Base-by-base conservation (phyloP, 2,329 filamentous ascomycete genomes). In the Boeremia lycopersici region DNA sequence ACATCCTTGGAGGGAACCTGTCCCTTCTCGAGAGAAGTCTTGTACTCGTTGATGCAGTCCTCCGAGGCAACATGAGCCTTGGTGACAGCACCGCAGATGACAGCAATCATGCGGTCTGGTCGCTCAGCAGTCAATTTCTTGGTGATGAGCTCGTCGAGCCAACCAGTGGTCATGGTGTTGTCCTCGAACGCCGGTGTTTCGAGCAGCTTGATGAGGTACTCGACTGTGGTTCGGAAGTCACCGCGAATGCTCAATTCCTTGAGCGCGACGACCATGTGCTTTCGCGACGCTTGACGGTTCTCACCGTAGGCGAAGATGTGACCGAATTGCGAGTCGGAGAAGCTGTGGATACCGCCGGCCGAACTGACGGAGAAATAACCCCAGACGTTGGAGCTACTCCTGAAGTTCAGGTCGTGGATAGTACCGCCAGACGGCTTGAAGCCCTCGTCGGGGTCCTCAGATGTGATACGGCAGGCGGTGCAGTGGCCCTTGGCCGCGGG, bases 341-440 rank as follows among this genome's bases (percentile, higher is more conserved):
- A 99, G 78, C 91, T 97, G 86, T 99, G 95, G 64, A 99, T 99
- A 78, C 93, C 93, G 80, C 93, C 93, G 51, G 92, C 89, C 9
- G 93, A 95, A 81, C 93, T 91, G 76, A 99, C 95, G 48, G 95
- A 99, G 86, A 99, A 99, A 80, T 99, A 99, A 84, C 95, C 95
- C 95, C 95, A 99, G 52, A 98, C 95, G 67, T 99, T 99, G 61
- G 95, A 98, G 76, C 92, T 96, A 81, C 90, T 96, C 74, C 95
- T 87, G 86, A 99, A 99, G 84, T 99, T 99, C 72, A 99, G 82
- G 74, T 99, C 95, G 81, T 98, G 95, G 86, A 99, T 96, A 48
- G 93, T 96, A 86, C 95, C 95, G 71, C 93, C 96, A 40, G 95
- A 99, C 54, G 95, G 95, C 85, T 99, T 99, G 87, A 99, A 99